Base-by-base conservation (phyloP, 371 early-diverging fungal species). In the Scutellospora calospora region DNA sequence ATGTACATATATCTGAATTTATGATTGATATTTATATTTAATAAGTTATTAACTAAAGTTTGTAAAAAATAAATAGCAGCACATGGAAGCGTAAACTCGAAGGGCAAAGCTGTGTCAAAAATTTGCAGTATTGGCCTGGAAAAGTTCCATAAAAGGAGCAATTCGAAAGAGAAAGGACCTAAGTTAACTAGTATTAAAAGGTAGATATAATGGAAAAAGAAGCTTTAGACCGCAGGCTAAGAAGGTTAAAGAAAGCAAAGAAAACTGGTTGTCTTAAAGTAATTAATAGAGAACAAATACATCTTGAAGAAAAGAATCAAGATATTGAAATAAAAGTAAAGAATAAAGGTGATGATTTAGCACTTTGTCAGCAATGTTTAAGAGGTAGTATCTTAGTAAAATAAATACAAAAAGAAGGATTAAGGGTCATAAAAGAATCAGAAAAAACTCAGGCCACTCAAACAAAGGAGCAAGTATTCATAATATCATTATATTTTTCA, bases 401-500 rank as follows among this genome's bases (percentile, higher is more conserved):
- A 33, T 79, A 85, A 22, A 81, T 80, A 54, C 85, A 83, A 49
- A 84, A 82, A 27, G 84, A 83, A 62, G 85, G 80, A 54, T 81
- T 82, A 14, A 82, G 81, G 80, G 71, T 59, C 2, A 79, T 81
- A 55, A 81, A 85, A 74, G 85, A 80, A 38, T 85, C 69, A 41
- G 76, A 86, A 69, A 83, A 80, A n/a, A 83, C 83, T 27, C 52
- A 83, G 18, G 79, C 83, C 79, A 86, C 82, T 35, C 82, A 85
- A 33, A 88, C 86, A 4, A 87, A 87, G 54, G 90, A 90, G 51
- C 87, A 83, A 16, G 90, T 87, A 41, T 45, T 9, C 5, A 9
- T 35, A 16, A 20, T 33, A 3, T 31, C 16, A 2, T 2, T 65
- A 38, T 38, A 38, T 38, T 38, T 38, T 38, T 38, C 38, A 38